Base-by-base conservation (phyloP, 495 filamentous ascomycete genomes). In the Lophium mytilinum region DNA sequence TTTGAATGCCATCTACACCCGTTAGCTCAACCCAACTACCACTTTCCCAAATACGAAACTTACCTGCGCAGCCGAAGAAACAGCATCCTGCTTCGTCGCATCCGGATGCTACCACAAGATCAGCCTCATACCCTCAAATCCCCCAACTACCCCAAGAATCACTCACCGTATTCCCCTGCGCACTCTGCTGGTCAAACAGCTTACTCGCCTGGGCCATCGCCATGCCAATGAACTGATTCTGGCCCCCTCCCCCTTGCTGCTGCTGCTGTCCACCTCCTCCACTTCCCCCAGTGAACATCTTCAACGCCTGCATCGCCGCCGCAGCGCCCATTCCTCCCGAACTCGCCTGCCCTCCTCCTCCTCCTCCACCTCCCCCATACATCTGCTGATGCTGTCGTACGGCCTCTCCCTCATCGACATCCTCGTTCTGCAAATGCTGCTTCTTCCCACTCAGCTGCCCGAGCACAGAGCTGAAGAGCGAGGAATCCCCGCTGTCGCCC, bases 161-260 rank as follows among this genome's bases (percentile, higher is more conserved):
- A 77, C 78, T 63, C 58, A 80, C 75, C 55, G 79, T 70, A 43
- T 73, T 76, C 8, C 81, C 81, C 60, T 67, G 58, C 7, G 62
- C 48, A 36, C 70, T 78, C 74, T 76, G 75, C 75, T 83, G 65
- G 70, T 86, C 84, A 70, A 82, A 87, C 65, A 87, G 62, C 70
- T 83, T 80, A 17, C 75, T 70, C 36, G 84, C 84, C 77, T 87
- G 78, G 8, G 72, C 76, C 84, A 87, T 87, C 0, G 84, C 84
- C 69, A 85, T 67, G 4, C 82, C 83, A 63, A 87, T 78, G 55
- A 86, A 81, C 64, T 77, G 68, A 65, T 79, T 84, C 75, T 85
- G 76, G 1, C 65, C 67, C 1, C 67, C 75, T 39, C 71, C 68
- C 46, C n/a, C 64, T 52, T 35, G 56, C 15, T 74, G 74, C 58